A percentile compares a stretch with the other conserved stretches of the same genome.
Evolutionary conservation across 768 basidiomycete genomes (phyloP).

Genomic region (Suillus alpinus): DNA sequence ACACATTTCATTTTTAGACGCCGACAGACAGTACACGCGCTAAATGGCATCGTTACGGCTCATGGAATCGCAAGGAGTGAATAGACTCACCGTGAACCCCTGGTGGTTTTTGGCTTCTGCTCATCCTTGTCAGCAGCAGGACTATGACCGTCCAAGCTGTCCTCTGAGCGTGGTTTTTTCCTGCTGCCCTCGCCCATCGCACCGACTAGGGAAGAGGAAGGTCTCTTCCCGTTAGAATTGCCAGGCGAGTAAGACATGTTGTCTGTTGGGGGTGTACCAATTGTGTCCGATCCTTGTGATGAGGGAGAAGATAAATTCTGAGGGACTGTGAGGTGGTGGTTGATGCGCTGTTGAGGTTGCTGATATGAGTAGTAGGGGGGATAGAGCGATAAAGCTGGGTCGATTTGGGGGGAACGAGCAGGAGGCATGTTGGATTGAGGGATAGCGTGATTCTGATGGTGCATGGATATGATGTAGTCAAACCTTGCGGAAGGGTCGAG

Average conservation of each 20-base stretch:
- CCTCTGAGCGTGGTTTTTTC: conserved; percentile 64
- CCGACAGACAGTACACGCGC: conserved; percentile 90
- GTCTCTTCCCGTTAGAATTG: conserved; percentile 65
- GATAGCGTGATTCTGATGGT: conserved; percentile 42
- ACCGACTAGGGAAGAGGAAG: conserved; percentile 47
- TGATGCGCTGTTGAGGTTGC: conserved; percentile 45
- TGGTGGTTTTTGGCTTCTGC: conserved; percentile 75
- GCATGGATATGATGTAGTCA: conserved; percentile 42
- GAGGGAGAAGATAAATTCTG: conserved; percentile 74
- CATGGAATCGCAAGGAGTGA: not conserved
- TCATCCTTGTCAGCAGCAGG: conserved; percentile 60
- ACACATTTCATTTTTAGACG: conserved; percentile 94
- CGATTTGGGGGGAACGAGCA: conserved; percentile 63
- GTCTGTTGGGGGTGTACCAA: conserved; percentile 72
- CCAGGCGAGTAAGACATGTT: conserved; percentile 49
- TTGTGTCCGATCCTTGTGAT: conserved; percentile 73
- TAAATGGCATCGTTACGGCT: conserved; percentile 29
- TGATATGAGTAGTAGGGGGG: conserved; percentile 61
- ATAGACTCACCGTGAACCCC: conserved; percentile 71
- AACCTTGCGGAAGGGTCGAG: conserved; percentile 30
- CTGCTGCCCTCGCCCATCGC: conserved; percentile 37
- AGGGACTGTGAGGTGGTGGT: conserved; percentile 54
- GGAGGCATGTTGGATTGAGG: conserved; percentile 37
- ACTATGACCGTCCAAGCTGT: conserved; percentile 45
- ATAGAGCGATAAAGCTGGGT: conserved; percentile 69